Percentiles rank a stretch among this genome's conserved stretches.
Conservation (phyloP, 805 yeast genomes). For the Metschnikowia picachoensis region DNA sequence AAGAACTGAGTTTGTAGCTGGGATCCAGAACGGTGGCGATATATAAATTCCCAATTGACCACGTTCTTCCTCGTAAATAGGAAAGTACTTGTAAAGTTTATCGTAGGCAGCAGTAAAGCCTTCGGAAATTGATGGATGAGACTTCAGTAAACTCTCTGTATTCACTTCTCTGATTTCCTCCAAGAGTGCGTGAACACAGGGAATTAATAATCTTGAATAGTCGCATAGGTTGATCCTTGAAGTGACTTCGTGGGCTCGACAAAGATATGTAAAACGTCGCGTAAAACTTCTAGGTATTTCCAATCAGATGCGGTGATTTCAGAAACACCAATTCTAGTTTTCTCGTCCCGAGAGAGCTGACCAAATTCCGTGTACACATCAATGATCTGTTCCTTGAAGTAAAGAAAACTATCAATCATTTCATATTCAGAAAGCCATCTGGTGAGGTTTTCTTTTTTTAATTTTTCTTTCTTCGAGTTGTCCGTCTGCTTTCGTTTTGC, state of each 20-base stretch:
- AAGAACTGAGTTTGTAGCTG: slow-evolving; percentile 1
- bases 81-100: slow-evolving; percentile 2
- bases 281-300: background rate
- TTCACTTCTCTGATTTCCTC: background rate
- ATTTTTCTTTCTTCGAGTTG: slow-evolving; percentile 1
- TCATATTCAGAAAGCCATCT: slow-evolving; percentile 2
- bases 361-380: background rate
- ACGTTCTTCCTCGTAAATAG: slow-evolving; percentile 1
- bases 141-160: background rate
- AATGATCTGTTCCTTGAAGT: slow-evolving; percentile 2
- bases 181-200: slow-evolving; percentile 1
- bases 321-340: background rate
- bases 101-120: no score
- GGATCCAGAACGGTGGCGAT: slow-evolving; percentile 4
- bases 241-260: slow-evolving; percentile 2
- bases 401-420: slow-evolving; percentile 3
- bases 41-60: slow-evolving; percentile 1
- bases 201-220: slow-evolving; percentile 1
- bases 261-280: background rate
- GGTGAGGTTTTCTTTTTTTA: slow-evolving; percentile 1
- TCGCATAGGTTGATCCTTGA: background rate
- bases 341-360: background rate
- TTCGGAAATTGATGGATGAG: background rate
- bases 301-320: slow-evolving; percentile 5
- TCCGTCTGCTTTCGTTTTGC: slow-evolving; percentile 1